Evolutionary conservation across 2,329 filamentous ascomycete genomes (phyloP).

Genomic region (Penicillium sp.): DNA sequence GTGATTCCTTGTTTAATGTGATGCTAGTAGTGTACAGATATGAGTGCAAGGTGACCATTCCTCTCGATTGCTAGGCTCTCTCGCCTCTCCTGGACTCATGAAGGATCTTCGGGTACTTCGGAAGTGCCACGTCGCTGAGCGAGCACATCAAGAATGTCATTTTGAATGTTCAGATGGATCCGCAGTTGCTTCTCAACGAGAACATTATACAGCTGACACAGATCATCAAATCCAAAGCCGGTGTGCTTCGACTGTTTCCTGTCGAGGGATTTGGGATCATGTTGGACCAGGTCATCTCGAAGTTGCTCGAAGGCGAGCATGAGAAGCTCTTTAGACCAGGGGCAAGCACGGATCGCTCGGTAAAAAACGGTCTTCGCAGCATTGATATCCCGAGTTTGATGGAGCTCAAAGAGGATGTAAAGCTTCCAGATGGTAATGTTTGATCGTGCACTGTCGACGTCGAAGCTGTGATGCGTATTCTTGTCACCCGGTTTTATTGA

Average conservation of each 20-base stretch:
- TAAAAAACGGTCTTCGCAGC: constrained; percentile 55
- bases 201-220: constrained; percentile 55
- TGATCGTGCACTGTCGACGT: constrained; percentile 28
- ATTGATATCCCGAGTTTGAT: constrained; percentile 33
- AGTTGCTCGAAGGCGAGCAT: constrained; percentile 56
- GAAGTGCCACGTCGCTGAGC: not conserved
- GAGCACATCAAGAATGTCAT: constrained; percentile 35
- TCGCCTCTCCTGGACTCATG: not conserved
- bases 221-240: constrained; percentile 47
- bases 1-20: not conserved
- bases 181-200: constrained; percentile 62
- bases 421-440: constrained; percentile 52
- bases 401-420: constrained; percentile 52
- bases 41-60: not conserved
- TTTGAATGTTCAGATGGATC: constrained; percentile 56
- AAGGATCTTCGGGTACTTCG: not conserved
- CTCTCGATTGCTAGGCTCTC: not conserved
- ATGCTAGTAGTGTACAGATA: not conserved
- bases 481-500: constrained; percentile 7
- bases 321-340: constrained; percentile 62
- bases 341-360: constrained; percentile 55
- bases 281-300: constrained; percentile 18
- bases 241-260: constrained; percentile 3
- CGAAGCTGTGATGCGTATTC: constrained; percentile 2
- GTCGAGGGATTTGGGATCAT: not conserved